Evolutionary conservation across 2,329 filamentous ascomycete genomes (phyloP).

Genomic region (Botrytis medusae): DNA sequence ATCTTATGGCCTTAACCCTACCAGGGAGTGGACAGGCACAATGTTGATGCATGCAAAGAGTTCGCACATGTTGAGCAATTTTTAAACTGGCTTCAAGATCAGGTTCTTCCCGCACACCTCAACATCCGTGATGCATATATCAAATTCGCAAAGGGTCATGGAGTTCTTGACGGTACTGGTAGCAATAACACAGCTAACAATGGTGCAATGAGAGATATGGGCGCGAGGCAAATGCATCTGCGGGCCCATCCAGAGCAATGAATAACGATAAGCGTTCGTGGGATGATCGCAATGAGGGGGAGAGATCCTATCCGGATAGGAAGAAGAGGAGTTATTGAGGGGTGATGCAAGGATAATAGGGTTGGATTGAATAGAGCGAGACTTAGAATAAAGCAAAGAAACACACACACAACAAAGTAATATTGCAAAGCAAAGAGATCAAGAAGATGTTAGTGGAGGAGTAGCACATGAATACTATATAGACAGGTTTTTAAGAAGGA

Average conservation of each 20-base stretch:
- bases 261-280: background rate
- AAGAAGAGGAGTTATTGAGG: background rate
- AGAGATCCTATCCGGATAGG: accelerated
- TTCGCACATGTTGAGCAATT: no score
- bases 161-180: background rate
- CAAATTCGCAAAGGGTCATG: no score
- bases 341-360: background rate
- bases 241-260: background rate
- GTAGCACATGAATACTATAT: background rate
- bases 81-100: no score
- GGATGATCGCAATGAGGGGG: background rate
- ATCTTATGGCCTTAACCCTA: no score
- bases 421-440: background rate
- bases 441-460: background rate
- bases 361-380: background rate
- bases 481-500: background rate
- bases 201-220: background rate
- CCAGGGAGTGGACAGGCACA: no score
- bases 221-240: background rate
- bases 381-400: background rate
- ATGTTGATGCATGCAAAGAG: no score
- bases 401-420: accelerated
- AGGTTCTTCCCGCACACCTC: no score
- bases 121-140: no score
- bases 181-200: background rate